These are phyloP conservation scores for Hypoxylon sp. DNA, from an alignment of 2,329 filamentous ascomycete species.

Conservation along the genomic window DNA sequence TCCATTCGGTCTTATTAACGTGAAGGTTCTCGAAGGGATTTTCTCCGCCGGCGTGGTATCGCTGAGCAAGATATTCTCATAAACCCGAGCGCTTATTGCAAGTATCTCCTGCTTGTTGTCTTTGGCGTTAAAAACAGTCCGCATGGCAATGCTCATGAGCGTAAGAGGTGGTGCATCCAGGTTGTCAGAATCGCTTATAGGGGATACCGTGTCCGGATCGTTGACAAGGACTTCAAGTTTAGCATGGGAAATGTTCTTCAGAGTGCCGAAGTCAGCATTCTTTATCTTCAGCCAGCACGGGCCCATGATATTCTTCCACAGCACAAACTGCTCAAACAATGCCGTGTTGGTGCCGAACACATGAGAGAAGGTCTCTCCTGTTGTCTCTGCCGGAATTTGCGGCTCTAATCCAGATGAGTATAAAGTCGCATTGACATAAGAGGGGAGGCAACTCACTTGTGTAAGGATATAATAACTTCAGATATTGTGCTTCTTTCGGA, in stretches of 20 bases:
- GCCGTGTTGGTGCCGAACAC: conserved; percentile 95
- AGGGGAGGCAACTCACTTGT: conserved; percentile 68
- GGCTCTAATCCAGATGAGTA: conserved; percentile 66
- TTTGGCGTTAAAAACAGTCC: conserved; percentile 89
- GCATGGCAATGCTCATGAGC: conserved; percentile 93
- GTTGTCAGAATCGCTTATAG: conserved; percentile 82
- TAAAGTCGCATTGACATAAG: background rate
- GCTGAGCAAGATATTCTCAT: conserved; percentile 88
- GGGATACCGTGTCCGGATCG: conserved; percentile 81
- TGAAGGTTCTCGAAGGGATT: conserved; percentile 91
- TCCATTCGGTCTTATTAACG: conserved; percentile 85
- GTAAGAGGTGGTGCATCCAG: conserved; percentile 89
- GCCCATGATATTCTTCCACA: conserved; percentile 99
- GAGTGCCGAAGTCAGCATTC: conserved; percentile 83
- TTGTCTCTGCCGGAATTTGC: conserved; percentile 76
- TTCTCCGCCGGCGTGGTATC: conserved; percentile 92
- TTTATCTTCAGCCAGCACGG: conserved; percentile 97
- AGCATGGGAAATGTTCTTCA: conserved; percentile 97
- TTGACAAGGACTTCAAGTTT: conserved; percentile 90
- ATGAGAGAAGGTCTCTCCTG: conserved; percentile 91
- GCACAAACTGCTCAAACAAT: conserved; percentile 96
- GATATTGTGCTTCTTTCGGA: conserved; percentile 89
- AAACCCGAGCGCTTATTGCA: conserved; percentile 90
- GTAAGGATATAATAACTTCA: conserved; percentile 97
- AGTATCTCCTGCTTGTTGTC: conserved; percentile 98